Percentiles rank a stretch among this genome's conserved stretches.
phyloP scores from a whole-genome alignment of 2,329 filamentous ascomycete species.

The Magnaporthiopsis incrustans region DNA sequence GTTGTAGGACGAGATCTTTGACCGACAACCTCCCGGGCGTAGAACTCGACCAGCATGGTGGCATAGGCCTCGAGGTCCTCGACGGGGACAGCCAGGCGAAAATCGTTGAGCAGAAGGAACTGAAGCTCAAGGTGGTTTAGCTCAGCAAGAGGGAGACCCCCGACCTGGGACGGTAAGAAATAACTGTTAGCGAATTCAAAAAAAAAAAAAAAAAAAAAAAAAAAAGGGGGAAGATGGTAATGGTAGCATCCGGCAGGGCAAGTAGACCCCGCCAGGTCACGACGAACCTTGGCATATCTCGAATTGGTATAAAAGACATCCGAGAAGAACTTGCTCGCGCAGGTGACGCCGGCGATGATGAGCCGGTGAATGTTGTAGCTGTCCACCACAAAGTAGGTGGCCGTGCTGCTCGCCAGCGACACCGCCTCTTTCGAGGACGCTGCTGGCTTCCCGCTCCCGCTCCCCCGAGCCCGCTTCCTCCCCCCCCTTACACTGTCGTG shows the following conservation, averaged over 20 bases:
- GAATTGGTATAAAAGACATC: slow-evolving; percentile 99
- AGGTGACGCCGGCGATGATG: slow-evolving; percentile 94
- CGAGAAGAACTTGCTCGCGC: slow-evolving; percentile 98
- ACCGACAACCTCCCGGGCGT: slow-evolving; percentile 76
- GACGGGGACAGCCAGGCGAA: slow-evolving; percentile 83
- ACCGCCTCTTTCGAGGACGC: slow-evolving; percentile 10
- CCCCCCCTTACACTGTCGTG: not conserved
- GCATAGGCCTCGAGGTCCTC: slow-evolving; percentile 96
- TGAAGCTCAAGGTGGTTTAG: slow-evolving; percentile 95
- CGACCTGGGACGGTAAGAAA: slow-evolving; percentile 55
- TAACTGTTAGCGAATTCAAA: not conserved
- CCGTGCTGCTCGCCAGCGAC: slow-evolving; percentile 14
- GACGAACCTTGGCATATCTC: slow-evolving; percentile 88
- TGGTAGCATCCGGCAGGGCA: not conserved
- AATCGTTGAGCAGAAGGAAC: slow-evolving; percentile 92
- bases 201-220: not conserved
- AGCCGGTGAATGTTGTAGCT: slow-evolving; percentile 98
- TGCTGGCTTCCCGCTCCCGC: too few species aligned
- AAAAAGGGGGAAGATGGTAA: too few species aligned
- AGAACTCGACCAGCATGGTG: slow-evolving; percentile 98
- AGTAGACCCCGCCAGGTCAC: not conserved
- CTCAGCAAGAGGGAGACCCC: slow-evolving; percentile 82
- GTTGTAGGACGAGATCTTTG: slow-evolving; percentile 18
- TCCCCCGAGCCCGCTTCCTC: slow-evolving; percentile 13
- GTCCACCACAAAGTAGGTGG: slow-evolving; percentile 81